Base-by-base conservation (phyloP, 1,139 yeast genomes). In the Blastobotrys indianensis region DNA sequence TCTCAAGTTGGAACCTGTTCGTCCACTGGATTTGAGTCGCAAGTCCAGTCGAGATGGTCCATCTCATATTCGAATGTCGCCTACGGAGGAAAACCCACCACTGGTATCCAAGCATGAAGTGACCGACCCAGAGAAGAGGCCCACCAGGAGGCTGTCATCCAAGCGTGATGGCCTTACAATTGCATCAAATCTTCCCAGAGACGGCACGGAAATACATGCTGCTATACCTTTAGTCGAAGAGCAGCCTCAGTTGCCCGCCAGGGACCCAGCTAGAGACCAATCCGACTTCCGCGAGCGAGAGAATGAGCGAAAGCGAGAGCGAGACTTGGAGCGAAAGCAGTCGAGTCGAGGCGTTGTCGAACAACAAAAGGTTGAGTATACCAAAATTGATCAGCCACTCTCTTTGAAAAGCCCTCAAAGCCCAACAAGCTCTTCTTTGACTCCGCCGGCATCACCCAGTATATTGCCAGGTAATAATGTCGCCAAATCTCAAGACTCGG, bases 361-460 rank as follows among this genome's bases (percentile, higher is more conserved):
- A 7, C 25, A 20, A 7, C 25, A n/a, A 5, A 31, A 20, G 25
- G 7, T 20, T 20, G 25, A 20, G 7, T 20, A 20, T 7, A 20
- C 25, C 25, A 20, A 20, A 20, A 4, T 20, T 20, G 25, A 20
- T 20, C 25, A 20, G 4, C 7, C 25, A 7, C 25, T 20, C 4
- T n/a, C 33, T 39, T 36, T 37, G 25, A 32, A 36, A 6, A 25
- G 29, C 16, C 36, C 42, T 11, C 16, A 20, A 9, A 20, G 23
- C 13, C 36, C 42, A 12, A 32, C 37, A 20, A 39, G 37, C 9
- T 25, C 30, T 9, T 37, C 42, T 4, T 29, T 33, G 12, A n/a
- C 36, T 10, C 42, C 42, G 12, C 42, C 36, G 20, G 37, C 42
- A 39, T 39, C 42, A 10, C 37, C 30, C 13, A 29, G 31, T 32